phyloP scores from a whole-genome alignment of 352 stramenopile genomes.

The Globisporangium paroecandrum region DNA sequence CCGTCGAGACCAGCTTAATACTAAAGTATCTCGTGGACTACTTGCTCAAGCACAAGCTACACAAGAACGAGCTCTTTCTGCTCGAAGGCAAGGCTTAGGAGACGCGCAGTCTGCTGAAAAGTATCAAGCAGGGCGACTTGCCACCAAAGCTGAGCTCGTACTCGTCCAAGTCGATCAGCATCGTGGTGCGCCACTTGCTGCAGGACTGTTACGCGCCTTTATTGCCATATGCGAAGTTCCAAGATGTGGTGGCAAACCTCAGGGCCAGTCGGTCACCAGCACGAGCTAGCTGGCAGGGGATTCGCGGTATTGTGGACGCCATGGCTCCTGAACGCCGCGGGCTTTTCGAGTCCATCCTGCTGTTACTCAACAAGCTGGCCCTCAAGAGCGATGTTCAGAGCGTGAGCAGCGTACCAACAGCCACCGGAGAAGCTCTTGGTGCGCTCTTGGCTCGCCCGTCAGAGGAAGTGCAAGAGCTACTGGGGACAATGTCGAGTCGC shows the following conservation, averaged over 20 bases:
- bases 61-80: conserved; percentile 37
- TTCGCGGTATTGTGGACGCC: conserved; percentile 1
- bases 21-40: conserved; percentile 30
- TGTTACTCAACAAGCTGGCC: conserved; percentile 30
- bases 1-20: conserved; percentile 23
- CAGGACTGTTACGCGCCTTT: conserved; percentile 23
- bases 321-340: conserved; percentile 20
- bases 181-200: conserved; percentile 22
- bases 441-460: conserved; percentile 11
- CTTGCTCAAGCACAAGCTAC: conserved; percentile 33
- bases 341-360: conserved; percentile 27
- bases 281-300: background rate
- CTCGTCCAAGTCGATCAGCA: conserved; percentile 29
- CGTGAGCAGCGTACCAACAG: conserved; percentile 1
- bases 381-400: conserved; percentile 14
- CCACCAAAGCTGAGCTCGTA: conserved; percentile 24
- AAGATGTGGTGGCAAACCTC: background rate
- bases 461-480: background rate
- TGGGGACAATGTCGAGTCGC: background rate
- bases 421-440: conserved; percentile 20
- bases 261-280: background rate
- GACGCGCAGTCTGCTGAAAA: conserved; percentile 17
- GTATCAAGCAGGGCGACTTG: conserved; percentile 22
- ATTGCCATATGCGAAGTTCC: conserved; percentile 18
- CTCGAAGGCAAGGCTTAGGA: conserved; percentile 22